Evolutionary conservation across 164 flowering plant species (phyloP).

Genomic region (Litsea cubeba): DNA sequence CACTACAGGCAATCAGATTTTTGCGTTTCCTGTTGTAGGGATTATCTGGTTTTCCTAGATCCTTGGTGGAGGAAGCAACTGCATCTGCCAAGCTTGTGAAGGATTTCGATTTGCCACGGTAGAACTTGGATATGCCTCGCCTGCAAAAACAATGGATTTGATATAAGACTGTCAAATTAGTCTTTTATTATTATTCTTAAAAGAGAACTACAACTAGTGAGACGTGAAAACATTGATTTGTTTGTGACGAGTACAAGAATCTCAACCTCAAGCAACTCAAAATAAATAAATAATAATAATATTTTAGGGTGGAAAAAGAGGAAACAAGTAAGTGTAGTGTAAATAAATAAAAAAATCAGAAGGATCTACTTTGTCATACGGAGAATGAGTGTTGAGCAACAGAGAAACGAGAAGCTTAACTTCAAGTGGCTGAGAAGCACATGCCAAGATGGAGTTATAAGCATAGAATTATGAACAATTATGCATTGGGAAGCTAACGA

Average conservation of each 20-base stretch:
- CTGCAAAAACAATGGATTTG: slow-evolving; percentile 31
- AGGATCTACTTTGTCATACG: too few relatives aligned
- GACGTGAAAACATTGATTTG: background rate
- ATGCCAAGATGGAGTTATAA: too few relatives aligned
- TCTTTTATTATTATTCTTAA: too few relatives aligned
- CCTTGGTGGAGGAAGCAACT: slow-evolving; percentile 36
- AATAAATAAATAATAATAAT: slow-evolving; percentile 4
- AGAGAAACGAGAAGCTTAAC: too few relatives aligned
- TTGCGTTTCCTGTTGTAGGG: slow-evolving; percentile 61
- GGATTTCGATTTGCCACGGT: slow-evolving; percentile 77
- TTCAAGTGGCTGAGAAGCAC: too few relatives aligned
- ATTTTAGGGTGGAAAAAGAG: too few relatives aligned
- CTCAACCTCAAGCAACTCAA: background rate
- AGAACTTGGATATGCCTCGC: slow-evolving; percentile 79
- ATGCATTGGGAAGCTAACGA: too few relatives aligned
- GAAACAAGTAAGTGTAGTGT: too few relatives aligned
- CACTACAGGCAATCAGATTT: slow-evolving; percentile 44
- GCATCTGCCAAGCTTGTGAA: slow-evolving; percentile 61
- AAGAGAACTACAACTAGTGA: background rate
- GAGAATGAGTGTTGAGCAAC: too few relatives aligned
- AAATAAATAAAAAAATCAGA: too few relatives aligned
- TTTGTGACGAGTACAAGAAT: background rate
- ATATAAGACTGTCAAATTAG: slow-evolving; percentile 17
- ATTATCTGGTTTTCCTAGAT: slow-evolving; percentile 65
- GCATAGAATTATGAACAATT: background rate